Conservation (phyloP, 371 early-diverging fungal species). For the Mortierella sp. region DNA sequence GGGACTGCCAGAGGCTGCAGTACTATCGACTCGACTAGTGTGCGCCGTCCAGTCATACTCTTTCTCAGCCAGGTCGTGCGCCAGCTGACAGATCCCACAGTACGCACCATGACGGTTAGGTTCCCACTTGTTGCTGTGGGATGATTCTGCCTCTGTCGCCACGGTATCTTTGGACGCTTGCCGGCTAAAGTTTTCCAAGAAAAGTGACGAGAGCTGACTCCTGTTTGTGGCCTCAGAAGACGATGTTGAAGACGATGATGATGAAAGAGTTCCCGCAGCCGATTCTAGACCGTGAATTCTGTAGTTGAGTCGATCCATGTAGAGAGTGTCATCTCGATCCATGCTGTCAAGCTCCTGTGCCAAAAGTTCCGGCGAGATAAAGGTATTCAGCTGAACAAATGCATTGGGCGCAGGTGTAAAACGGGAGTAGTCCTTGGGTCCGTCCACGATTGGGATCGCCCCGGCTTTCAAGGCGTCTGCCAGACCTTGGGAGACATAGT, state of each 20-base stretch:
- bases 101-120: slow-evolving; percentile 17
- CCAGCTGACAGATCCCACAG: slow-evolving; percentile 30
- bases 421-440: slow-evolving; percentile 18
- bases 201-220: slow-evolving; percentile 10
- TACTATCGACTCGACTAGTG: background rate
- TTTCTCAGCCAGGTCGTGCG: slow-evolving; percentile 14
- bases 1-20: too few species aligned
- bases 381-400: slow-evolving; percentile 7
- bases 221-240: too few species aligned
- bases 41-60: slow-evolving; percentile 10
- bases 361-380: slow-evolving; percentile 16
- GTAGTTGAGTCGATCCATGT: slow-evolving; percentile 6
- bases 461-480: slow-evolving; percentile 22
- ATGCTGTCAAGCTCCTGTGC: slow-evolving; percentile 17
- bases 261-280: background rate
- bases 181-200: slow-evolving; percentile 10
- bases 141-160: background rate
- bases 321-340: slow-evolving; percentile 19
- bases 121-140: background rate
- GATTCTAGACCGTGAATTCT: background rate
- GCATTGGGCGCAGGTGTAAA: slow-evolving; percentile 20
- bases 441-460: slow-evolving; percentile 22
- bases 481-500: slow-evolving; percentile 21
- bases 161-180: background rate
- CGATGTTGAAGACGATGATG: too few species aligned